A percentile compares a stretch with the other conserved stretches of the same genome.
Evolutionary conservation across 2,329 filamentous ascomycete genomes (phyloP).

Genomic region (Aspergillus ustus): DNA sequence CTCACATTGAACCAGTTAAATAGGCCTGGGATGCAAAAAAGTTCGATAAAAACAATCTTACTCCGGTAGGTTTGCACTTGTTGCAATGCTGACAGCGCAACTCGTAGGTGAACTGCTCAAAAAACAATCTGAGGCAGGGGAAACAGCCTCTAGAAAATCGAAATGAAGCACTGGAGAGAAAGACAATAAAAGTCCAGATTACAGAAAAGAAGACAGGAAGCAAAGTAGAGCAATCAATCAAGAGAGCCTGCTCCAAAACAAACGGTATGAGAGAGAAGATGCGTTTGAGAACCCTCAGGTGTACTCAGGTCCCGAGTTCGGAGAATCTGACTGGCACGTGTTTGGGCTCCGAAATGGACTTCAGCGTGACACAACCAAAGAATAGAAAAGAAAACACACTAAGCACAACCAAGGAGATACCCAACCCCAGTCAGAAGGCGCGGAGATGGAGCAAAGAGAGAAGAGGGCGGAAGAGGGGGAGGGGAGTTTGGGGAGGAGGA

Average conservation of each 20-base stretch:
- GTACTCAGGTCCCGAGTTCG: conserved; percentile 31
- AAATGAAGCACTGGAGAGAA: neutral
- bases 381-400: conserved; percentile 36
- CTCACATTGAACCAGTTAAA: neutral
- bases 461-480: conserved; percentile 5
- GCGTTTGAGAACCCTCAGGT: conserved; percentile 12
- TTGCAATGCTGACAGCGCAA: conserved; percentile 1
- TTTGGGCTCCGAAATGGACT: conserved; percentile 18
- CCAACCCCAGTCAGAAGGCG: neutral
- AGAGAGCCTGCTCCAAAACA: conserved; percentile 15
- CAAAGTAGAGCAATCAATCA: conserved; percentile 13
- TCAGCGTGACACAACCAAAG: conserved; percentile 13
- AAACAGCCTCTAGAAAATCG: conserved; percentile 3
- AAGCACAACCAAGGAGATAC: conserved; percentile 22
- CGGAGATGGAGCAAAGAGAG: conserved; percentile 1
- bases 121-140: conserved; percentile 10
- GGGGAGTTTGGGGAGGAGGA: neutral
- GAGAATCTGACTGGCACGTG: conserved; percentile 32
- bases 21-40: neutral
- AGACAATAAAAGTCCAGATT: conserved; percentile 8
- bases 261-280: conserved; percentile 9
- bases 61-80: neutral
- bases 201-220: neutral
- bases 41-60: neutral
- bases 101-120: conserved; percentile 6